phyloP scores from a whole-genome alignment of 2,329 filamentous ascomycete species.

The Fusarium burgessii region DNA sequence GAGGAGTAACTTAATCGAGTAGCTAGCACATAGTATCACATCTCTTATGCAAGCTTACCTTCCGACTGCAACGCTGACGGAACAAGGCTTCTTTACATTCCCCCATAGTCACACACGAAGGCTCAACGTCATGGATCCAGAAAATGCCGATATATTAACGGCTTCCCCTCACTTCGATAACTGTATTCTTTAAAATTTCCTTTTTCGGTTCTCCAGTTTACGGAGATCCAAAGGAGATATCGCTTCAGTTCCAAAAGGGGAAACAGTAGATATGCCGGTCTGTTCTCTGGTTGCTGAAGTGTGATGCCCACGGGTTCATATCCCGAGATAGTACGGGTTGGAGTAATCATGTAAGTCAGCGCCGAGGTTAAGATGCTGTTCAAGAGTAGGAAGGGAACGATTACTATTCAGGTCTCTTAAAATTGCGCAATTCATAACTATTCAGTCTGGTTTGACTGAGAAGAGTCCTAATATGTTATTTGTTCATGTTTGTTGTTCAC shows the following conservation, averaged over 20 bases:
- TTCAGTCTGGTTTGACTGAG: too few species aligned
- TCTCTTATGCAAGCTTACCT: background rate
- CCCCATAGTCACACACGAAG: too few species aligned
- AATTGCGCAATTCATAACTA: too few species aligned
- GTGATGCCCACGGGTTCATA: slow-evolving; percentile 10
- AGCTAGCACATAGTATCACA: too few species aligned
- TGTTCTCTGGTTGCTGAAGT: background rate
- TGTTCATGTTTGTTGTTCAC: background rate
- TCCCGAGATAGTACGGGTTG: slow-evolving; percentile 6
- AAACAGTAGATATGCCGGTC: background rate
- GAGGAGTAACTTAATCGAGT: background rate
- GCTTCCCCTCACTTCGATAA: slow-evolving; percentile 1
- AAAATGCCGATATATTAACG: background rate
- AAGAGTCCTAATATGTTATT: background rate
- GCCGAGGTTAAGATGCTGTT: background rate
- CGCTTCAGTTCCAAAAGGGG: background rate
- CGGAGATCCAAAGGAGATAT: slow-evolving; percentile 2
- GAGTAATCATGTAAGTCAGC: slow-evolving; percentile 9
- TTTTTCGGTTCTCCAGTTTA: background rate
- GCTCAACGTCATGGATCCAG: background rate
- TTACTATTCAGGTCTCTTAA: background rate
- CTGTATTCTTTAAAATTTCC: background rate
- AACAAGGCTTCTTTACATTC: background rate
- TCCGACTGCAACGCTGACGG: background rate
- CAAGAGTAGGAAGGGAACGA: background rate